Conservation (phyloP, 352 stramenopile species). For the Discostella stelligera region DNA sequence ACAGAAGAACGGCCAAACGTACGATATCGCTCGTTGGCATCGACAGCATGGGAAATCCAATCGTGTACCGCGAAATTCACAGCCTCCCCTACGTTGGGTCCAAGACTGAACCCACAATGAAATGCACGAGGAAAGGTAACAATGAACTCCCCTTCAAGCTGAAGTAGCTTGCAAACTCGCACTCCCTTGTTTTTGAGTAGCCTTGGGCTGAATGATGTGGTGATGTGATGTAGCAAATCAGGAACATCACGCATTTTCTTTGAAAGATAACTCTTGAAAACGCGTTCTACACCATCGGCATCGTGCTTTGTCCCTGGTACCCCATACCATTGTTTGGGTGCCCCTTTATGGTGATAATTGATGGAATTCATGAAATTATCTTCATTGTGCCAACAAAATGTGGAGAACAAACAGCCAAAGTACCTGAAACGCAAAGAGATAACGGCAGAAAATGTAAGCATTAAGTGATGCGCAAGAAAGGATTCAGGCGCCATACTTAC, state of each 20-base stretch:
- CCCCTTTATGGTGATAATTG: constrained; percentile 97
- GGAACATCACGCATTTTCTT: constrained; percentile 88
- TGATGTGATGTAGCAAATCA: constrained; percentile 93
- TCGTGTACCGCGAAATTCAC: constrained; percentile 84
- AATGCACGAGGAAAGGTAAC: constrained; percentile 98
- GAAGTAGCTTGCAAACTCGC: constrained; percentile 91
- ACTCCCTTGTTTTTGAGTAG: constrained; percentile 87
- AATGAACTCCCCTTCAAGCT: constrained; percentile 96
- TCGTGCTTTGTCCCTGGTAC: constrained; percentile 90
- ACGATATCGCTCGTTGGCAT: constrained; percentile 81
- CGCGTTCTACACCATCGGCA: constrained; percentile 78
- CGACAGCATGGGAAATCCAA: constrained; percentile 71
- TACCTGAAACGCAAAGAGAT: constrained; percentile 55
- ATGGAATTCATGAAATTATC: constrained; percentile 99
- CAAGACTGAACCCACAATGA: constrained; percentile 96
- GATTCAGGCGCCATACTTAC: constrained; percentile 55
- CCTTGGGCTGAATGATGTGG: constrained; percentile 85
- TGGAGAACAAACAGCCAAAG: constrained; percentile 97
- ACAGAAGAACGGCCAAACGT: constrained; percentile 80
- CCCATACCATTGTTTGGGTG: constrained; percentile 97
- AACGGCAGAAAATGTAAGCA: neutral
- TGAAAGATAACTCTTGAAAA: constrained; percentile 92
- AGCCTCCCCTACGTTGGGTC: constrained; percentile 87
- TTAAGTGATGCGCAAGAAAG: neutral
- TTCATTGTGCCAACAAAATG: constrained; percentile 99